phyloP scores from a whole-genome alignment of 2,329 filamentous ascomycete genomes.

The Aplosporella prunicola region DNA sequence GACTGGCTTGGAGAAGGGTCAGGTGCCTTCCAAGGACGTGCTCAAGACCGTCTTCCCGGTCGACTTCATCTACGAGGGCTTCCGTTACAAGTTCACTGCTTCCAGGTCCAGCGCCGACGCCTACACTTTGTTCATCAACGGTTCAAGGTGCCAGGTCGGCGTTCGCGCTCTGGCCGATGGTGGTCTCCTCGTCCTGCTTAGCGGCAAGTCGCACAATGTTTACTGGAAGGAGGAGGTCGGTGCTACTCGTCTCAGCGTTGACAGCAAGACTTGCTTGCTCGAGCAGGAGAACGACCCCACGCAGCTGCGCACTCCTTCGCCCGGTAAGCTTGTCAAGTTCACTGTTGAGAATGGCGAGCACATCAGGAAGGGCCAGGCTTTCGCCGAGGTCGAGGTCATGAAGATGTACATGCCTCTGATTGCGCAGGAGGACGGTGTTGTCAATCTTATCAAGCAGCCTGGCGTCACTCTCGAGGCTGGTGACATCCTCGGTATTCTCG shows the following conservation, averaged over 20 bases:
- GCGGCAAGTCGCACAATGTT: slow-evolving; percentile 90
- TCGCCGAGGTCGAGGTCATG: slow-evolving; percentile 98
- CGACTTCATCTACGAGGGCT: slow-evolving; percentile 97
- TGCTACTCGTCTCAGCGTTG: slow-evolving; percentile 88
- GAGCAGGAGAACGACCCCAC: slow-evolving; percentile 99
- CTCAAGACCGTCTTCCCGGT: slow-evolving; percentile 96
- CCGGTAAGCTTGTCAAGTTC: slow-evolving; percentile 97
- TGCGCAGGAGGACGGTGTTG: slow-evolving; percentile 87
- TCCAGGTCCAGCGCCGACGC: slow-evolving; percentile 86
- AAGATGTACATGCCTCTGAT: slow-evolving; percentile 99
- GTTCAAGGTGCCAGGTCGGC: slow-evolving; percentile 89
- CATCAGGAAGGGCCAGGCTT: slow-evolving; percentile 82
- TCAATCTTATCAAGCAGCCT: slow-evolving; percentile 98
- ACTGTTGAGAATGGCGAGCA: slow-evolving; percentile 92
- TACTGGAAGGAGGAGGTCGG: slow-evolving; percentile 99
- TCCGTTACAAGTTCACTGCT: slow-evolving; percentile 95
- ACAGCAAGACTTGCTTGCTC: slow-evolving; percentile 94
- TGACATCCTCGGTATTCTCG: slow-evolving; percentile 95
- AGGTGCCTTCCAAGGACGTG: slow-evolving; percentile 92
- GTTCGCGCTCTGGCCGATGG: slow-evolving; percentile 89
- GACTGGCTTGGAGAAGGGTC: slow-evolving; percentile 85
- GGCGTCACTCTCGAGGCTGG: slow-evolving; percentile 95
- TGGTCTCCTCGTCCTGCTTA: slow-evolving; percentile 81
- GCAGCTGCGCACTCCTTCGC: slow-evolving; percentile 86
- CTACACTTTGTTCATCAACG: slow-evolving; percentile 98